Base-by-base conservation (phyloP, 108 stramenopile genomes). In the Pseudonitzschia delicatissima region DNA sequence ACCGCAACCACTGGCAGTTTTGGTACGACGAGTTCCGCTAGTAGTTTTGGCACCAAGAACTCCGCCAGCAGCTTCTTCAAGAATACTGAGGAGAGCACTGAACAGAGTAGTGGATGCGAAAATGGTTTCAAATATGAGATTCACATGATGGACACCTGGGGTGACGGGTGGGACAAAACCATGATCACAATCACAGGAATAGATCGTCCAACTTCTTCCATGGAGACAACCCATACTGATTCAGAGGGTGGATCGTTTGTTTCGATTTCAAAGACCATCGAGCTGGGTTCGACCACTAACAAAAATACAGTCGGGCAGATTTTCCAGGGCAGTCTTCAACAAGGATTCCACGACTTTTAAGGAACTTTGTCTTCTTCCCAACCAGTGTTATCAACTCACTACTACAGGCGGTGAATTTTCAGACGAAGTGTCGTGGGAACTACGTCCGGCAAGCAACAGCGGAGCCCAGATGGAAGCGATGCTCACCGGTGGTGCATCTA, bases 341-440 rank as follows among this genome's bases (percentile, higher is more conserved):
- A 34, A 28, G 72, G 72, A 15, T 42, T 53, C n/a, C 49, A 61
- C 27, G 67, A 35, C 26, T 39, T 64, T 34, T 44, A 34, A 8
- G 40, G 65, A 27, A 61, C n/a, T 72, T 4, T 79, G 78, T 45
- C 44, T 79, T 26, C 20, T 62, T n/a, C 68, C 72, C 13, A 34
- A 64, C 26, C 68, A 72, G 21, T 79, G 78, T 49, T 79, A 79
- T 51, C 53, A 65, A 21, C 62, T 65, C 23, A 31, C 55, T n/a
- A 45, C 47, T 1, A 7, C 26, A 39, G 72, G 72, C 27, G 78
- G 72, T 27, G 63, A 65, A 25, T 69, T 47, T 26, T 23, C 58
- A 9, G 72, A 69, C 7, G 78, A 79, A 53, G 67, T 79, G 2
- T 61, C 59, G 21, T 79, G 78, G 78, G 72, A 79, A 26, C 60